A percentile compares a stretch with the other conserved stretches of the same genome.
phyloP scores from a whole-genome alignment of 108 stramenopile genomes.

The Craspedostauros australis region DNA sequence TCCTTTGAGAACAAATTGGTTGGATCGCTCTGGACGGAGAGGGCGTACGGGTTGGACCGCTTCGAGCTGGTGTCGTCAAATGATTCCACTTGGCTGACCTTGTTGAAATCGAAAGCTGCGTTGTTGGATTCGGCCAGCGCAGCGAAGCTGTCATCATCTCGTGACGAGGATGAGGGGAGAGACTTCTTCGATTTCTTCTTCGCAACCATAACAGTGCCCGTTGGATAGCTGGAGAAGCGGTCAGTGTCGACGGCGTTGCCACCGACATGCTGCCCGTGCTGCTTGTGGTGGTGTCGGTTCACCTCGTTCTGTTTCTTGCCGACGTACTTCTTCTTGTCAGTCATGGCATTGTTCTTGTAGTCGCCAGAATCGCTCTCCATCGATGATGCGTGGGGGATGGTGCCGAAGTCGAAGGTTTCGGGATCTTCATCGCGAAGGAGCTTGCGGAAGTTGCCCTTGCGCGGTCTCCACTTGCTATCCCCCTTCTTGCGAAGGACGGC shows the following conservation, averaged over 20 bases:
- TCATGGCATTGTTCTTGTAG: slow-evolving; percentile 7
- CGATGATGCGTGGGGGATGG: no score
- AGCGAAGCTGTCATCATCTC: neutral
- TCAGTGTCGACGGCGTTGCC: slow-evolving; percentile 9
- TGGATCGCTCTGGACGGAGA: slow-evolving; percentile 22
- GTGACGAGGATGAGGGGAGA: neutral
- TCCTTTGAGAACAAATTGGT: slow-evolving; percentile 26
- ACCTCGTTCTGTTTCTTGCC: neutral
- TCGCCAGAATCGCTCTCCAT: slow-evolving; percentile 24
- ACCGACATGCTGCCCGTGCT: slow-evolving; percentile 5
- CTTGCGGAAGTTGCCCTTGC: slow-evolving; percentile 17
- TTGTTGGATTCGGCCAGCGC: slow-evolving; percentile 7
- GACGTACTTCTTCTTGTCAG: slow-evolving; percentile 8
- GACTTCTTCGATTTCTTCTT: slow-evolving; percentile 5
- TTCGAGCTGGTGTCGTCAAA: slow-evolving; percentile 3
- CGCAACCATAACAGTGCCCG: neutral
- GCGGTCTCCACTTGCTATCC: slow-evolving; percentile 23
- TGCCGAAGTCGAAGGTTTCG: neutral
- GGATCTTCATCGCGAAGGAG: slow-evolving; percentile 17
- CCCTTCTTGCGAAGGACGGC: neutral
- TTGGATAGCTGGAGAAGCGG: neutral
- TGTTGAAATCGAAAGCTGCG: slow-evolving; percentile 8
- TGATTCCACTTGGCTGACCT: neutral
- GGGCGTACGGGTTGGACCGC: neutral
- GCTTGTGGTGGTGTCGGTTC: slow-evolving; percentile 5